Evolutionary conservation across 2,329 filamentous ascomycete genomes (phyloP).

Genomic region (Penicillium aurantiogriseum): DNA sequence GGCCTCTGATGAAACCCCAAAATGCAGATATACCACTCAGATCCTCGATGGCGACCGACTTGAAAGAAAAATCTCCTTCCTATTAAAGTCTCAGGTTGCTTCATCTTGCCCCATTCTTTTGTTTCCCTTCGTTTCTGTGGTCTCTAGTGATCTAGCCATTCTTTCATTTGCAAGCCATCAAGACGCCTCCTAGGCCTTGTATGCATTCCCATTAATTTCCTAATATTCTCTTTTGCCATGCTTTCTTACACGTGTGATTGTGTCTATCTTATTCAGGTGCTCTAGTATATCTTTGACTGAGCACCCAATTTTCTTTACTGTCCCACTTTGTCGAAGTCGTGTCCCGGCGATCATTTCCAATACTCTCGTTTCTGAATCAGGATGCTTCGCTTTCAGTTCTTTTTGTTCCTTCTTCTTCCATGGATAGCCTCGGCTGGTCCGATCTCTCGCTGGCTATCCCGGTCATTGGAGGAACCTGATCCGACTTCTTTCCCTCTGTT

Average conservation of each 20-base stretch:
- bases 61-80: conserved; percentile 4
- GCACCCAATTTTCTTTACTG: background rate
- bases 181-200: background rate
- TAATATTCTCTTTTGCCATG: conserved; percentile 1
- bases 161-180: conserved; percentile 11
- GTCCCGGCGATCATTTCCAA: background rate
- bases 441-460: conserved; percentile 23
- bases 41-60: background rate
- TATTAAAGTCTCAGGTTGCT: conserved; percentile 1
- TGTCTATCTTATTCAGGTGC: background rate
- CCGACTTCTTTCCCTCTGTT: background rate
- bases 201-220: background rate
- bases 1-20: background rate
- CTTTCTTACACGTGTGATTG: background rate
- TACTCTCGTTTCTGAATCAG: conserved; percentile 6
- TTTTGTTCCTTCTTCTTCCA: conserved; percentile 14
- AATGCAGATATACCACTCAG: conserved; percentile 3
- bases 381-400: conserved; percentile 18
- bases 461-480: background rate
- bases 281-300: conserved; percentile 9
- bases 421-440: conserved; percentile 26
- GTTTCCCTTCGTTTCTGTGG: background rate
- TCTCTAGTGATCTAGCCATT: background rate
- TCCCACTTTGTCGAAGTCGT: background rate
- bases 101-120: conserved; percentile 11